Base-by-base conservation (phyloP, 345 rosid species). In the Eucalyptus marginata region DNA sequence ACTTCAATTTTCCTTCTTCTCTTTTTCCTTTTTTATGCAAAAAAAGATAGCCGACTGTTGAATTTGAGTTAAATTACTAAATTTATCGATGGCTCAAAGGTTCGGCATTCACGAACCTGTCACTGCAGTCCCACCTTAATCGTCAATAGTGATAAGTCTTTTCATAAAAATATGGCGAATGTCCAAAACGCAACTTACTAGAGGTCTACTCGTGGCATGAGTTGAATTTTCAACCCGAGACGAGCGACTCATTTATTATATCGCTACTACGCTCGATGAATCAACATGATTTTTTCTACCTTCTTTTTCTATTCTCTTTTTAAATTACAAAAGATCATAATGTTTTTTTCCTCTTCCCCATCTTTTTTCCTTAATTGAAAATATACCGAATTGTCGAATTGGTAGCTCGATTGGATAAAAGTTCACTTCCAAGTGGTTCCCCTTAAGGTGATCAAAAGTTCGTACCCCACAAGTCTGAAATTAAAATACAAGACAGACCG, bases 381-480 rank as follows among this genome's bases (percentile, higher is more conserved):
- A 64, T n/a, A n/a, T 4, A 14, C 36, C 0, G 3, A 64, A 64
- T 15, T 10, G 0, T 14, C 40, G 9, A 64, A 2, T n/a, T 14
- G 20, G 20, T 29, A 62, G 33, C 71, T 62, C 17, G 1, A 29
- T 29, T 1, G 17, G 17, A 62, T 13, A 13, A 62, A 62, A 62
- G 71, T 0, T 29, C 16, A 62, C 17, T 29, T 29, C 8, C 25
- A 52, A 52, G 25, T 18, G 58, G 5, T 52, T 52, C 20, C 58
- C 56, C 58, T 52, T 52, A 9, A 62, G 1, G 71, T 62, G 71
- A 29, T 29, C 68, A 13, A 29, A 62, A 62, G 33, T 62, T 6
- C 9, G 4, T 62, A 29, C 16, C 71, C 2, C 10, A 1, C 71
- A 29, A 13, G 3, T 29, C 6, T 15, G 3, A 66, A 66, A 62